Conservation (phyloP, 768 basidiomycete species). For the Rhizopogon rudus region DNA sequence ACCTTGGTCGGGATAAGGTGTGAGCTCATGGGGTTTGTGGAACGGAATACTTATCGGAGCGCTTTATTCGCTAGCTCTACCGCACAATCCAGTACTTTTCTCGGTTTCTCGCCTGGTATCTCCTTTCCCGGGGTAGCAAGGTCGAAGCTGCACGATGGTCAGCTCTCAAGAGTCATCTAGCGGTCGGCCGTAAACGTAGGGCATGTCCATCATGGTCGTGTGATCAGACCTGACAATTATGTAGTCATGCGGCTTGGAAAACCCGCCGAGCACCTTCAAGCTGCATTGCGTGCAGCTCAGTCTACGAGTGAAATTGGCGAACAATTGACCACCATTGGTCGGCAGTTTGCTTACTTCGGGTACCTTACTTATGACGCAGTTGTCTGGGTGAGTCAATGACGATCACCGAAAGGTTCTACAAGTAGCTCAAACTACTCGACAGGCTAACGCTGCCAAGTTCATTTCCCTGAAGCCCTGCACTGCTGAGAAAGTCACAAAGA, state of each 20-base stretch:
- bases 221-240: constrained; percentile 4
- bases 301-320: constrained; percentile 55
- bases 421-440: neutral
- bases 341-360: constrained; percentile 86
- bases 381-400: constrained; percentile 63
- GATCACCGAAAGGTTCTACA: neutral
- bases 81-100: constrained; percentile 89
- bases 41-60: neutral
- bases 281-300: constrained; percentile 70
- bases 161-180: constrained; percentile 83
- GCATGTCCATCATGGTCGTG: neutral
- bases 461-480: constrained; percentile 56
- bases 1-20: constrained; percentile 89
- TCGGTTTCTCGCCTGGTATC: constrained; percentile 83
- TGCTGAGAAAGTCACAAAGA: constrained; percentile 53
- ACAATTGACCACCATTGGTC: constrained; percentile 70
- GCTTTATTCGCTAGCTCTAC: constrained; percentile 56
- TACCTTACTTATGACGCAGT: constrained; percentile 82
- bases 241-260: constrained; percentile 91
- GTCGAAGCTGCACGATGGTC: constrained; percentile 71
- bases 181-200: constrained; percentile 78
- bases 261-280: constrained; percentile 89
- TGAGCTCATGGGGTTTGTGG: constrained; percentile 1
- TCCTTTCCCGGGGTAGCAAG: constrained; percentile 64
- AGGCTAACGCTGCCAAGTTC: constrained; percentile 69